Base-by-base conservation (phyloP, 2,329 filamentous ascomycete genomes). In the Xylaria sp. region DNA sequence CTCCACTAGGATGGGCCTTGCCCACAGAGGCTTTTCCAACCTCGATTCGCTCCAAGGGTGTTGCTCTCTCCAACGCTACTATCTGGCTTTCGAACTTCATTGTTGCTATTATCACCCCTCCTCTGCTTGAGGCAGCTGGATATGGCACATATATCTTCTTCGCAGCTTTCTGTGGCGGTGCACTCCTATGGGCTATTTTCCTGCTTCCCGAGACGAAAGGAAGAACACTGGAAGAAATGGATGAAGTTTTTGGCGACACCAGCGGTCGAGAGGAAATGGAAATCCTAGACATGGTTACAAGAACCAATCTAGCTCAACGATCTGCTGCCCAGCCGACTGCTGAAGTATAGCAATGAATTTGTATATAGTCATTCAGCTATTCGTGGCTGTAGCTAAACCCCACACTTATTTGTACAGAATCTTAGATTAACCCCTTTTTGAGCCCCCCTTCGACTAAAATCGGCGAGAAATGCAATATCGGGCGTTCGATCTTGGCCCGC, bases 81-180 rank as follows among this genome's bases (percentile, higher is more conserved):
- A 90, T 88, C 75, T 91, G 89, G 82, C 74, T 90, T 2, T 88
- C 86, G 75, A 90, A 91, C 76, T 90, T 91, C 70, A 85, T 89
- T 60, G 87, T 90, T 29, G 81, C 87, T 10, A 79, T 90, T 13
- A 83, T 89, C 40, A 89, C 87, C 0, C 89, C 88, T 0, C 86
- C 87, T 0, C 81, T 91, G 3, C 83, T 91, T 5, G 81, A 87
- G 65, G 84, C 86, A 58, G 86, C 71, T 9, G 75, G 75, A 0
- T 79, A 73, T 42, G 86, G 85, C 1, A 84, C 86, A 0, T 91
- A 89, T 75, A 79, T 90, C 69, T 88, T 90, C 69, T 90, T 89
- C 53, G 60, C 55, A 29, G 37, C 47, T 18, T 59, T 59, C 42
- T 48, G 57, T 32, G 10, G 21, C 12, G n/a, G 63, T 4, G 29